Percentiles rank a stretch among this genome's conserved stretches.
These are phyloP conservation scores for Penicillium sp. DNA, from an alignment of 2,329 filamentous ascomycete genomes.

Conservation along the genomic window DNA sequence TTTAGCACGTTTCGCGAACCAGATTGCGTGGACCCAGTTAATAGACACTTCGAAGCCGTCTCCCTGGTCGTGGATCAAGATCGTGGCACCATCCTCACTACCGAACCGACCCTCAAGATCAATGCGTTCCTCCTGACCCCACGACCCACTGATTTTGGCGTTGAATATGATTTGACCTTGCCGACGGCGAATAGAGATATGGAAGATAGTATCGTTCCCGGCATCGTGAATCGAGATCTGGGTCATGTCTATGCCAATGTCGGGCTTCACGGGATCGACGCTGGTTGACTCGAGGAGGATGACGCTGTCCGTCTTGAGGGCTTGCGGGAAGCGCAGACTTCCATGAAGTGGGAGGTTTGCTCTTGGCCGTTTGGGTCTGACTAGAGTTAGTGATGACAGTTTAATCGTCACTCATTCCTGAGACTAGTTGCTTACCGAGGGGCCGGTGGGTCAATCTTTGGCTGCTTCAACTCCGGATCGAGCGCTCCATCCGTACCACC, in stretches of 20 bases:
- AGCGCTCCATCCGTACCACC: conserved; percentile 13
- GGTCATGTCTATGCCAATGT: conserved; percentile 5
- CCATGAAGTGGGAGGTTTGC: conserved; percentile 5
- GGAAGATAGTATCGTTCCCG: not conserved
- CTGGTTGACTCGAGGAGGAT: conserved; percentile 8
- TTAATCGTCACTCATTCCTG: not conserved
- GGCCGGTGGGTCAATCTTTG: conserved; percentile 1
- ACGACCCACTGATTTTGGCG: conserved; percentile 5
- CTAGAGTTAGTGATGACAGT: not conserved
- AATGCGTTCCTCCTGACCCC: conserved; percentile 8
- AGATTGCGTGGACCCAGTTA: conserved; percentile 11
- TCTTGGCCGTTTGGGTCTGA: conserved; percentile 6
- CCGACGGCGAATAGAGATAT: conserved; percentile 5
- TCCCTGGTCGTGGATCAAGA: conserved; percentile 11
- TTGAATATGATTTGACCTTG: conserved; percentile 9
- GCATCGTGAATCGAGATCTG: conserved; percentile 4
- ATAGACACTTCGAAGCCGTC: conserved; percentile 11
- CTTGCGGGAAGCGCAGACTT: conserved; percentile 1
- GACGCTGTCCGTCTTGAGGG: conserved; percentile 8
- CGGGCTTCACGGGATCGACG: conserved; percentile 1
- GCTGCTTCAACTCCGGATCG: conserved; percentile 10
- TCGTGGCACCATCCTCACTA: conserved; percentile 4
- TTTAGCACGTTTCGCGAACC: conserved; percentile 8
- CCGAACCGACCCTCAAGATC: conserved; percentile 1
- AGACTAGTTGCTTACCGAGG: not conserved